A percentile compares a stretch with the other conserved stretches of the same genome.
These are phyloP conservation scores for Syzygium grande DNA, from an alignment of 345 rosid genomes.

Conservation along the genomic window DNA sequence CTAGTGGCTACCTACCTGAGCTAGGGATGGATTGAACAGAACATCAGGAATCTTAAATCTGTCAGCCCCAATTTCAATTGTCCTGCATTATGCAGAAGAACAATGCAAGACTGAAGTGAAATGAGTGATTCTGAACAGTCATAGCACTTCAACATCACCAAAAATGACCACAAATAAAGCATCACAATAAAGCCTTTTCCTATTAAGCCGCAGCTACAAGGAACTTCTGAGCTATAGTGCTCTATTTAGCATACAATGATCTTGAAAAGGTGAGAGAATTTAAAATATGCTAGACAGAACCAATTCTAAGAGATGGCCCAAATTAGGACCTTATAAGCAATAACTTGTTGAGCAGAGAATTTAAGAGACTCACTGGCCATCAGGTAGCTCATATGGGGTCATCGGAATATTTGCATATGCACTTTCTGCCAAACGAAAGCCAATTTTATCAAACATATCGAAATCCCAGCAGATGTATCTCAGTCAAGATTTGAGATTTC, in stretches of 20 bases:
- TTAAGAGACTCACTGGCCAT: constrained; percentile 86
- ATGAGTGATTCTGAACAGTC: neutral
- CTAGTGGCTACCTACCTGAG: constrained; percentile 43
- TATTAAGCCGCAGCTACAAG: neutral
- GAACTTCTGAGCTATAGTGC: neutral
- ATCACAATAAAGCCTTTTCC: neutral
- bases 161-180: neutral
- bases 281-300: neutral
- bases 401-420: constrained; percentile 94
- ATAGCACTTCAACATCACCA: neutral
- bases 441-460: neutral
- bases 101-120: neutral
- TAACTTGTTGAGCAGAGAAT: neutral
- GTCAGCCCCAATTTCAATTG: constrained; percentile 95
- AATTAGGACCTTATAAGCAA: neutral
- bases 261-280: neutral
- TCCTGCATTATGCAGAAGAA: constrained; percentile 35
- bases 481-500: neutral
- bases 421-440: constrained; percentile 37
- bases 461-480: neutral
- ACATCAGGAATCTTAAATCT: constrained; percentile 97
- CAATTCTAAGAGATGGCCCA: neutral
- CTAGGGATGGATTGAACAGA: constrained; percentile 81
- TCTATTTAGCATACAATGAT: neutral
- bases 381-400: constrained; percentile 98